Conservation (phyloP, 352 stramenopile genomes). For the Globisporangium camurandrum region DNA sequence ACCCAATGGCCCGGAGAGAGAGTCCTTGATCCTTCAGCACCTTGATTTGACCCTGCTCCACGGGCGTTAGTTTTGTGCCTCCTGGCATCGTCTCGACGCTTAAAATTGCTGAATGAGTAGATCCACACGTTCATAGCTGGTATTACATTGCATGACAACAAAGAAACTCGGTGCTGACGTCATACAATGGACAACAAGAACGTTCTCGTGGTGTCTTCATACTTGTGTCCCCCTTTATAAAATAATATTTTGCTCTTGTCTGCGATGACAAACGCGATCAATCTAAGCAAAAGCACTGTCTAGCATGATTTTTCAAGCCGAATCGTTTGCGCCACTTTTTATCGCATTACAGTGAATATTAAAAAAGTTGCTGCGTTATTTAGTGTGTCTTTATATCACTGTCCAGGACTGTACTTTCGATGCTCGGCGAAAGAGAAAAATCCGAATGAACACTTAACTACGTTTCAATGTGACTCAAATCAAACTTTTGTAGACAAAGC, state of each 20-base stretch:
- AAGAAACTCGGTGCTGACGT: too few species aligned
- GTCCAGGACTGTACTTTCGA: background rate
- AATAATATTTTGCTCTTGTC: background rate
- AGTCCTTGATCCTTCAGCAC: background rate
- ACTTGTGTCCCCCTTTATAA: background rate
- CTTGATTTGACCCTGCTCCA: background rate
- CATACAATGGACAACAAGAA: background rate
- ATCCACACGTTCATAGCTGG: background rate
- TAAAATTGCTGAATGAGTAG: background rate
- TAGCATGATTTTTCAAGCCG: too few species aligned
- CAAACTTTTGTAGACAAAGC: background rate
- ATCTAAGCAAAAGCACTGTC: background rate
- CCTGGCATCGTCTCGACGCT: background rate
- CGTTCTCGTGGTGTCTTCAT: background rate
- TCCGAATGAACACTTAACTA: too few species aligned
- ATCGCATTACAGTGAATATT: too few species aligned
- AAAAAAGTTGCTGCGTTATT: too few species aligned
- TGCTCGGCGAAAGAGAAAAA: too few species aligned
- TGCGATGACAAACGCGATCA: background rate
- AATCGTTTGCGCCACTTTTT: too few species aligned
- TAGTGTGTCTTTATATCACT: background rate
- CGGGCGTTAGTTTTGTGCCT: background rate
- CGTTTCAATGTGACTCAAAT: constrained; percentile 1
- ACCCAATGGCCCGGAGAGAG: background rate
- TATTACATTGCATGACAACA: background rate